These are phyloP conservation scores for Solanum chmielewskii DNA, from an alignment of 257 asterid species.

Conservation along the genomic window DNA sequence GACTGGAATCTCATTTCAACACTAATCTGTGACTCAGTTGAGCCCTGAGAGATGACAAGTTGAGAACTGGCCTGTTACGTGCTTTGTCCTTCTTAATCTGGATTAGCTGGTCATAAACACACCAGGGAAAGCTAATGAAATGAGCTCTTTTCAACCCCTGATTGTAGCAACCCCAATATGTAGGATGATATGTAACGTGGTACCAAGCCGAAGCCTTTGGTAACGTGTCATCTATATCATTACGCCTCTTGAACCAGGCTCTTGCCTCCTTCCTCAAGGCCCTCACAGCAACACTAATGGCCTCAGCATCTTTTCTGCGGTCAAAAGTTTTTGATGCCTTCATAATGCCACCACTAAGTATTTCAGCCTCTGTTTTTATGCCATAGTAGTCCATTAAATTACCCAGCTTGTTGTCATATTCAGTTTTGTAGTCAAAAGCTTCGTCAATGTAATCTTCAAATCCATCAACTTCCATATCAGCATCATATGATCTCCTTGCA, in stretches of 20 bases:
- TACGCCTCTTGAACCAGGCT: slow-evolving; percentile 52
- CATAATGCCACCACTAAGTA: slow-evolving; percentile 66
- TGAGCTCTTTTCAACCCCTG: slow-evolving; percentile 52
- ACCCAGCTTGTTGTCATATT: slow-evolving; percentile 73
- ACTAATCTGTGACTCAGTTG: slow-evolving; percentile 3
- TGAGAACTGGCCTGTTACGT: background rate
- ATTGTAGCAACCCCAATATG: slow-evolving; percentile 54
- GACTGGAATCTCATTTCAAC: slow-evolving; percentile 8
- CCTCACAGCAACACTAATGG: slow-evolving; percentile 53
- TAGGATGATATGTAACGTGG: slow-evolving; percentile 62
- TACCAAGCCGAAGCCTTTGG: slow-evolving; percentile 94
- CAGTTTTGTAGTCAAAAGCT: slow-evolving; percentile 47
- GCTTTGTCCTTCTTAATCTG: slow-evolving; percentile 41
- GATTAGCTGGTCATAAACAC: slow-evolving; percentile 59
- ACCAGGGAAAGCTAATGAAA: slow-evolving; percentile 81
- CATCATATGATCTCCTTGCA: slow-evolving; percentile 47
- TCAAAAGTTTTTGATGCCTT: slow-evolving; percentile 60
- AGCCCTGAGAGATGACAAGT: slow-evolving; percentile 10
- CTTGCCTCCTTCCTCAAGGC: slow-evolving; percentile 68
- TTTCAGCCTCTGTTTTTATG: slow-evolving; percentile 76
- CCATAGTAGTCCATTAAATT: slow-evolving; percentile 83
- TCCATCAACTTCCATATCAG: slow-evolving; percentile 59
- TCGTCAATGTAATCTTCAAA: slow-evolving; percentile 47
- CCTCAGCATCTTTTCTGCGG: slow-evolving; percentile 67
- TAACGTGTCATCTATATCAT: slow-evolving; percentile 30